Base-by-base conservation (phyloP, 2,329 filamentous ascomycete species). In the Colletotrichum zoysiae region DNA sequence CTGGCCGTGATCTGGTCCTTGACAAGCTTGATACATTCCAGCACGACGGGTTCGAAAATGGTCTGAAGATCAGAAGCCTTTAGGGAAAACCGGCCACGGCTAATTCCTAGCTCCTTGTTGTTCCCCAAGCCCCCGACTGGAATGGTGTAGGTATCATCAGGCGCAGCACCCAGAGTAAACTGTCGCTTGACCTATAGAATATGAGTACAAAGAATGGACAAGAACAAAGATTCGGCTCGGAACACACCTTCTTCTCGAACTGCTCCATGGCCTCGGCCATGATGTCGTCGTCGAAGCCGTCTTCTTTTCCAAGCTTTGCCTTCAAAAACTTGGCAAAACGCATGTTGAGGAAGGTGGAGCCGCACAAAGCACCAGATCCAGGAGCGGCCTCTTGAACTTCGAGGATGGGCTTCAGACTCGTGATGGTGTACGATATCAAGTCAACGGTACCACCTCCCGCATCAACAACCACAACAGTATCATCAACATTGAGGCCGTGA, bases 361-460 rank as follows among this genome's bases (percentile, higher is more conserved):
- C 86, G 70, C 85, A 88, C 71, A 84, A 81, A 5, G 83, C 84
- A 18, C 86, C 86, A 12, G 83, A 85, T 1, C 86, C 86, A 42
- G 83, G 81, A 4, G 84, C 84, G 18, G 85, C 83, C 76, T 88
- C 86, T 67, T 82, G 80, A n/a, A 88, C 79, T 70, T 84, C 80
- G 8, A 87, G 78, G 20, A 81, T 79, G 2, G 85, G 86, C 62
- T 82, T 78, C 4, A 85, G 75, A 12, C 79, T 78, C 2, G 78
- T 82, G 50, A 88, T 82, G 67, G 84, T 83, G 73, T 88, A 88
- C 8, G 84, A 86, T 69, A 88, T 87, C 26, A 88, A 78, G 76
- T 89, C 87, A 1, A 86, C 86, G 1, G 86, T 87, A 33, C 86
- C 87, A 44, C 87, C 87, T 14, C 86, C 86, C 26, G 86, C 86